These are phyloP conservation scores for Trichoderma oligosporum DNA, from an alignment of 2,329 filamentous ascomycete genomes.

Conservation along the genomic window DNA sequence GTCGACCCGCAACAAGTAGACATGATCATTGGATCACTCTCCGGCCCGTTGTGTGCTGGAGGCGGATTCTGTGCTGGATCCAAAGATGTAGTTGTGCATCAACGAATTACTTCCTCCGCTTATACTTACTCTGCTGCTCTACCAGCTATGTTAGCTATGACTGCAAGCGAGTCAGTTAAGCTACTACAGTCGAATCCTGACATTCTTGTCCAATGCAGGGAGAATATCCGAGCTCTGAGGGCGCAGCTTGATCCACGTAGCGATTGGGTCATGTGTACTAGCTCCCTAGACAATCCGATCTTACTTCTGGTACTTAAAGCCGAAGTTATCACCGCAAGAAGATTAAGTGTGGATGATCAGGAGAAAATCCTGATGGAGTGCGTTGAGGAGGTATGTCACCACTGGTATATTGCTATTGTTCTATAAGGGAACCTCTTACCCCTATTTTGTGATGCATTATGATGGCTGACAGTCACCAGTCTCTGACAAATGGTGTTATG, in stretches of 20 bases:
- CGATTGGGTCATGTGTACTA: constrained; percentile 86
- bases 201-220: constrained; percentile 71
- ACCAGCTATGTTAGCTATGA: constrained; percentile 91
- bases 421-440: constrained; percentile 13
- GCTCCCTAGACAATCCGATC: constrained; percentile 78
- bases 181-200: constrained; percentile 85
- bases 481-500: constrained; percentile 80
- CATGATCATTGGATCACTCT: constrained; percentile 93
- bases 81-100: constrained; percentile 89
- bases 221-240: constrained; percentile 82
- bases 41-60: constrained; percentile 84
- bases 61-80: constrained; percentile 94
- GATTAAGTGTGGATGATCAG: constrained; percentile 69
- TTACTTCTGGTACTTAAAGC: constrained; percentile 80
- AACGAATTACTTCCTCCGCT: constrained; percentile 85
- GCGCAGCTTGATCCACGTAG: constrained; percentile 86
- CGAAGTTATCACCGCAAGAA: constrained; percentile 70
- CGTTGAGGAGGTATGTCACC: constrained; percentile 79
- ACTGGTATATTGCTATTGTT: not conserved
- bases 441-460: not conserved
- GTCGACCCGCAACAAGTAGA: constrained; percentile 91
- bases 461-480: constrained; percentile 44
- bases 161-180: constrained; percentile 83
- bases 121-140: constrained; percentile 96
- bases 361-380: constrained; percentile 82